These are phyloP conservation scores for Pseudonectria foliicola DNA, from an alignment of 2,329 filamentous ascomycete species.

Conservation along the genomic window DNA sequence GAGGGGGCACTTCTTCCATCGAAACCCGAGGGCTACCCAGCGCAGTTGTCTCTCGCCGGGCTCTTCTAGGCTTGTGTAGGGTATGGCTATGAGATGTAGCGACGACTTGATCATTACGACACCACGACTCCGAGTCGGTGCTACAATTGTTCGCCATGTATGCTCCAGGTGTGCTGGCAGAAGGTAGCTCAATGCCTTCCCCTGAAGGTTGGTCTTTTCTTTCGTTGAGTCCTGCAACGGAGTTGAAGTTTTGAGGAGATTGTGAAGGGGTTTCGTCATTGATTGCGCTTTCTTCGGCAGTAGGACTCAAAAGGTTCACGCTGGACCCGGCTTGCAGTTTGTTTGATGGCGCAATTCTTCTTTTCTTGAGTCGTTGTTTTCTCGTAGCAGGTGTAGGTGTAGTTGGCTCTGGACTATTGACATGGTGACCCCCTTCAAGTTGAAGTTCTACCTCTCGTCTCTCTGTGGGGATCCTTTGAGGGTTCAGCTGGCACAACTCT, in stretches of 20 bases:
- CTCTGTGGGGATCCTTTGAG: conserved; percentile 5
- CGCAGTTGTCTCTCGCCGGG: not conserved
- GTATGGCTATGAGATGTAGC: not conserved
- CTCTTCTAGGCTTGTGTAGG: not conserved
- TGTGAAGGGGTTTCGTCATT: conserved; percentile 7
- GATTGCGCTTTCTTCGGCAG: conserved; percentile 23
- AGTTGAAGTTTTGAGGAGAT: not conserved
- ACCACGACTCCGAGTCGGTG: not conserved
- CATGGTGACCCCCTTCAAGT: conserved; percentile 2
- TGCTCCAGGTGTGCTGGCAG: too few relatives aligned
- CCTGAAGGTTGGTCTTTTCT: not conserved
- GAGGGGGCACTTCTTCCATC: conserved; percentile 18
- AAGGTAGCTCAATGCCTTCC: not conserved
- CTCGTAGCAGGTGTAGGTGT: conserved; percentile 24
- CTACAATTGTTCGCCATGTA: too few relatives aligned
- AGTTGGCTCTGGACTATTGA: conserved; percentile 30
- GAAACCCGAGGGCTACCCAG: conserved; percentile 12
- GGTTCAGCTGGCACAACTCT: conserved; percentile 24
- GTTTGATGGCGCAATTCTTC: conserved; percentile 15
- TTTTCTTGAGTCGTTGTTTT: conserved; percentile 15
- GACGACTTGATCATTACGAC: not conserved
- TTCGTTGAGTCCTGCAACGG: not conserved
- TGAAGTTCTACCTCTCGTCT: conserved; percentile 1
- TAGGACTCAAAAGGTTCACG: conserved; percentile 23
- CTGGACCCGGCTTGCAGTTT: conserved; percentile 17